These are phyloP conservation scores for Cynanchum wilfordii DNA, from an alignment of 257 asterid species.

Conservation along the genomic window DNA sequence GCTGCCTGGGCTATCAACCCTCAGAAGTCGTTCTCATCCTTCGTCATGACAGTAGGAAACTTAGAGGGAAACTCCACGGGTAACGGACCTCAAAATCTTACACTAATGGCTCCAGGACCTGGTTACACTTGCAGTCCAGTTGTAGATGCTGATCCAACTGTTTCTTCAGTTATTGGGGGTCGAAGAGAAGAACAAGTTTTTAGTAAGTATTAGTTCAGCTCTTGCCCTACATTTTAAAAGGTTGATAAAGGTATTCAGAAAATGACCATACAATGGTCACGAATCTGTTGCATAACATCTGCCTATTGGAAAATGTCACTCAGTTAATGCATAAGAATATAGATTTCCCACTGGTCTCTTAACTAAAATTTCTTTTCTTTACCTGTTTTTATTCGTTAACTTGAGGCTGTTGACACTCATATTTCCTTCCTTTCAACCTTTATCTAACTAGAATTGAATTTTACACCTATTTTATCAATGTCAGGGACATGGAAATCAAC, in stretches of 20 bases:
- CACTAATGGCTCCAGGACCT: constrained; percentile 57
- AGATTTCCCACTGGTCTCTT: neutral
- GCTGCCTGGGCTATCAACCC: constrained; percentile 46
- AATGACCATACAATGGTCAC: neutral
- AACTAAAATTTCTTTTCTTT: neutral
- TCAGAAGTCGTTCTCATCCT: constrained; percentile 37
- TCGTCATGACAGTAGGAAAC: constrained; percentile 53
- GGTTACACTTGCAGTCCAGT: constrained; percentile 55
- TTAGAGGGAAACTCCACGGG: constrained; percentile 37
- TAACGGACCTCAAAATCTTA: constrained; percentile 39
- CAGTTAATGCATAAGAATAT: neutral
- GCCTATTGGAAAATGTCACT: neutral
- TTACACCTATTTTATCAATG: neutral
- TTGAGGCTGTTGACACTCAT: neutral
- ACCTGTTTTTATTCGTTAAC: neutral
- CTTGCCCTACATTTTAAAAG: neutral
- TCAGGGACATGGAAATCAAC: constrained; percentile 63
- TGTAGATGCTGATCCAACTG: constrained; percentile 43
- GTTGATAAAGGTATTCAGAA: neutral
- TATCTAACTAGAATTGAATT: neutral
- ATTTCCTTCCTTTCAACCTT: neutral
- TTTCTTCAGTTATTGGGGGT: constrained; percentile 47
- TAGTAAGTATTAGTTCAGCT: constrained; percentile 33
- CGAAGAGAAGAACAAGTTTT: constrained; percentile 58
- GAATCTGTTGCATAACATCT: neutral